Evolutionary conservation across 176 grass and related monocot species (phyloP), one percentile per base, ranked within the genome.

Genomic region (Rhipidocladum racemiflorum): DNA sequence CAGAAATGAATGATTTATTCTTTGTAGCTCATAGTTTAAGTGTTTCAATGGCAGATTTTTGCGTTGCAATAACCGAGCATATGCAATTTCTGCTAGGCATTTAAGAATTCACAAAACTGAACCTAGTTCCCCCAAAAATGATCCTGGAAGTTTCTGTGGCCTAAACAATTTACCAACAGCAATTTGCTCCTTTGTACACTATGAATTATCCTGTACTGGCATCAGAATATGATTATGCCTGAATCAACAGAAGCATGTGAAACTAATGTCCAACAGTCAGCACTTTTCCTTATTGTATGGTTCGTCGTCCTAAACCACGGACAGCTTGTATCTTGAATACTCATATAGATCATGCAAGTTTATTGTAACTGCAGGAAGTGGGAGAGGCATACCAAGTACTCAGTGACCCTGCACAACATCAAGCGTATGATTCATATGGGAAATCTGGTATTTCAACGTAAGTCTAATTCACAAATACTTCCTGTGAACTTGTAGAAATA

Each of bases 391-490:
- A 95, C 70, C 90, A 95, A 86, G 92, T 95, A 39, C 57, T 95
- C n/a, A 90, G 92, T 90, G 90, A 95, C 79, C 78, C 90, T 5
- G 17, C 74, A 43, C 90, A 95, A 44, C 89, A 90, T 13, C 51
- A 95, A 44, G 82, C 78, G 13, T 95, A 95, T 74, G 79, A 95
- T 75, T 68, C 77, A 35, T 68, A 80, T 86, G 90, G 92, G 50
- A 92, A 95, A 92, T 87, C 92, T 66, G 92, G 87, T 82, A 88
- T 95, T 88, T 95, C 87, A 81, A 88, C 82, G 92, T 92, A 92
- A 78, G 87, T 83, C 43, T 21, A 32, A 48, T 66, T 57, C 4
- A 29, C 1, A 81, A 32, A 69, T 69, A 78, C 73, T 45, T 74
- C 12, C 14, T 38, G 14, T 39, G 13, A 34, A 72, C 8, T 50